phyloP scores from a whole-genome alignment of 139 green algal genomes.

The Picochlorum sp. region DNA sequence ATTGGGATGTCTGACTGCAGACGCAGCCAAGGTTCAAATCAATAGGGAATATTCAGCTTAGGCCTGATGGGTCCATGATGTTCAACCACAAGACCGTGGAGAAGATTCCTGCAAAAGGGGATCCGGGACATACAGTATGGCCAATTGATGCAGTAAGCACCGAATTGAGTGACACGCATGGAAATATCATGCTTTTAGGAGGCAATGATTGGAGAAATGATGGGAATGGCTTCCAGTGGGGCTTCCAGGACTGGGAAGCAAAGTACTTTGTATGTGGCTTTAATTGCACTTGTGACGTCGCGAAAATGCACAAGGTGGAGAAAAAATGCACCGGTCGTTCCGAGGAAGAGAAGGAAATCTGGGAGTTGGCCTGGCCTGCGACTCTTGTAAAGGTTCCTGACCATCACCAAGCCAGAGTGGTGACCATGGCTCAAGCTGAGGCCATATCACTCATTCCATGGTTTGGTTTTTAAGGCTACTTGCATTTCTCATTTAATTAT shows the following conservation, averaged over 20 bases:
- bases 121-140: neutral
- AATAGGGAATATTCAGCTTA: neutral
- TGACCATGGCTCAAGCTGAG: neutral
- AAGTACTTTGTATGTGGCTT: neutral
- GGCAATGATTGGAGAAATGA: neutral
- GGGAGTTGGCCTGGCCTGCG: neutral
- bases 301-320: neutral
- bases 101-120: neutral
- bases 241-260: neutral
- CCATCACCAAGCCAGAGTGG: neutral
- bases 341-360: neutral
- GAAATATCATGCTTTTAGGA: neutral
- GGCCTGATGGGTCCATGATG: neutral
- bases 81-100: neutral
- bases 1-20: too few species aligned
- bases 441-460: too few species aligned
- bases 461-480: too few species aligned
- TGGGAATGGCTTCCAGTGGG: neutral
- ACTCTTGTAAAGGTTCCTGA: neutral
- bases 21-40: neutral
- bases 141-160: neutral
- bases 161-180: neutral
- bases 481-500: too few species aligned
- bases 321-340: neutral
- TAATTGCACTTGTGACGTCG: neutral